Conservation (phyloP, 1,139 yeast genomes). For the Scheffersomyces insectosa region DNA sequence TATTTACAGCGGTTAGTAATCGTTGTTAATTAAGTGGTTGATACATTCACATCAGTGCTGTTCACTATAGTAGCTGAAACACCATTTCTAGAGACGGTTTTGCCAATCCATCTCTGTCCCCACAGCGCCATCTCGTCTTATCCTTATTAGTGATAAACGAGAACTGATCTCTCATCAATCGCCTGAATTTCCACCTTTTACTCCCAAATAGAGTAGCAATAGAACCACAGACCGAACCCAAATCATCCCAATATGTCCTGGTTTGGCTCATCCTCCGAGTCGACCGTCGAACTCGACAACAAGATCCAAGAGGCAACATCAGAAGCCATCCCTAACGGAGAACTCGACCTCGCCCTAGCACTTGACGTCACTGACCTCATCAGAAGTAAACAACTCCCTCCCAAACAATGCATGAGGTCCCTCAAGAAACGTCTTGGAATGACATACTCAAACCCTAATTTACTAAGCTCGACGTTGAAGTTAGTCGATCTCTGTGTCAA, state of each 20-base stretch:
- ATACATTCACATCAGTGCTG: too few relatives aligned
- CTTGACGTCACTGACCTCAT: constrained; percentile 88
- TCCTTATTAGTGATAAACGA: too few relatives aligned
- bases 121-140: too few relatives aligned
- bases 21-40: too few relatives aligned
- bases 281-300: constrained; percentile 56
- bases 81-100: too few relatives aligned
- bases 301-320: constrained; percentile 80
- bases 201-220: too few relatives aligned
- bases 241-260: constrained; percentile 53
- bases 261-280: constrained; percentile 51
- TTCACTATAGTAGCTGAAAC: too few relatives aligned
- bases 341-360: constrained; percentile 75
- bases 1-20: too few relatives aligned
- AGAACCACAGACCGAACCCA: too few relatives aligned
- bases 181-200: too few relatives aligned
- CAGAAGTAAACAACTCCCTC: constrained; percentile 77
- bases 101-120: too few relatives aligned
- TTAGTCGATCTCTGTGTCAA: constrained; percentile 85
- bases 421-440: constrained; percentile 71
- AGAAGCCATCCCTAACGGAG: constrained; percentile 89
- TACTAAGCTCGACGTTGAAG: constrained; percentile 71
- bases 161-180: too few relatives aligned
- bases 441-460: constrained; percentile 69
- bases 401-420: constrained; percentile 83